Base-by-base conservation (phyloP, 2,329 filamentous ascomycete species). In the Colletotrichum simmondsii region DNA sequence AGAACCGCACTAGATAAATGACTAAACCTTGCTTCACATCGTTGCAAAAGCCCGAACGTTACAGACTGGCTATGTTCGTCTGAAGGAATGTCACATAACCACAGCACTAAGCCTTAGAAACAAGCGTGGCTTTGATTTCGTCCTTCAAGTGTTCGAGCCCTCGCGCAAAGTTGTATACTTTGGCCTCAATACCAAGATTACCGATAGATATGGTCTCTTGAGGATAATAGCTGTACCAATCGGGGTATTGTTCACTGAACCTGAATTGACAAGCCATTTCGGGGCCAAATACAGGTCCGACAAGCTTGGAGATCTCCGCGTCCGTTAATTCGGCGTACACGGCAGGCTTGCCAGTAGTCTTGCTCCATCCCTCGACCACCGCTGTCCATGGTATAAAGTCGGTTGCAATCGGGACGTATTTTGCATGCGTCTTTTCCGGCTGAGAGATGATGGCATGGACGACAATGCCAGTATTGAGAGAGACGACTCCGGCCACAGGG, bases 381-480 rank as follows among this genome's bases (percentile, higher is more conserved):
- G 78, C 32, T 42, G 69, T 57, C 57, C 77, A 77, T 4, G 74
- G 67, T 71, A 73, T 76, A 68, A 74, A 75, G 65, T 78, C 78
- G 7, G 78, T 71, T 6, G 76, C 77, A 6, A 78, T 75, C 26
- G 76, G 76, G 58, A 77, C 68, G 54, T 76, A 77, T 53, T 75
- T 76, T 3, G 75, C 76, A 53, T 71, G 75, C 11, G 75, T 69
- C 37, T 53, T 65, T 2, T 59, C 46, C 0, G 73, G 75, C 3
- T 68, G 58, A 12, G 75, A 70, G 12, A 78, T 71, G 26, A 70
- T 61, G 60, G 76, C 77, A 11, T 75, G 68, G 10, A 76, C 76
- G 77, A 77, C 77, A 54, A 79, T 74, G 14, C 78, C 78, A 11
- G 77, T 74, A 54, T 76, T 79, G 32, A 75, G 73, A 0, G 64